A percentile compares a stretch with the other conserved stretches of the same genome.
phyloP scores from a whole-genome alignment of 345 rosid genomes.

The Eucalyptus sideroxylon region DNA sequence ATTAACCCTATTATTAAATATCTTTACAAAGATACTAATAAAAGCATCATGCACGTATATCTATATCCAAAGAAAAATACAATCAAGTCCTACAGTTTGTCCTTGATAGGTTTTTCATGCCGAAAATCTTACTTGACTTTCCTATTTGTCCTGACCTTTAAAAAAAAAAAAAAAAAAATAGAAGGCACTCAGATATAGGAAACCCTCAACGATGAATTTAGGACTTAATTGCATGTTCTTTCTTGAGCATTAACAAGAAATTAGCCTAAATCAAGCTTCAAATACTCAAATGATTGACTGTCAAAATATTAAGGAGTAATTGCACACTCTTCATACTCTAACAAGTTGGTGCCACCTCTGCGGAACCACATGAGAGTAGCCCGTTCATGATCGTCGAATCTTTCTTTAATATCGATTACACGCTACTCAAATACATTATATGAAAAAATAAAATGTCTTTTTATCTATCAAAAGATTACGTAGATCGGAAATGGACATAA shows the following conservation, averaged over 20 bases:
- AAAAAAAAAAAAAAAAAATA: neutral
- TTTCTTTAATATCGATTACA: neutral
- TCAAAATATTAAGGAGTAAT: neutral
- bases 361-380: neutral
- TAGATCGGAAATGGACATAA: neutral
- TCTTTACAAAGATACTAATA: neutral
- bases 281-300: neutral
- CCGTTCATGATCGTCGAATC: neutral
- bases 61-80: neutral
- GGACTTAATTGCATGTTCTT: neutral
- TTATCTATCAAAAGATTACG: too few species aligned
- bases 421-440: neutral
- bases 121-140: neutral
- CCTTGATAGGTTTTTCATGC: neutral
- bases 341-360: neutral
- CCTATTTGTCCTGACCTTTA: rapidly evolving
- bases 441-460: too few species aligned
- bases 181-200: neutral
- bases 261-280: neutral
- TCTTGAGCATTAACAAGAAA: neutral
- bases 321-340: neutral
- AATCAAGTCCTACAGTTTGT: neutral
- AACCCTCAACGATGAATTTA: neutral
- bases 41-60: neutral
- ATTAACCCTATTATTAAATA: too few species aligned